Evolutionary conservation across 2,329 filamentous ascomycete species (phyloP), one percentile per base, ranked within the genome.

Genomic region (Penicillium expansum): DNA sequence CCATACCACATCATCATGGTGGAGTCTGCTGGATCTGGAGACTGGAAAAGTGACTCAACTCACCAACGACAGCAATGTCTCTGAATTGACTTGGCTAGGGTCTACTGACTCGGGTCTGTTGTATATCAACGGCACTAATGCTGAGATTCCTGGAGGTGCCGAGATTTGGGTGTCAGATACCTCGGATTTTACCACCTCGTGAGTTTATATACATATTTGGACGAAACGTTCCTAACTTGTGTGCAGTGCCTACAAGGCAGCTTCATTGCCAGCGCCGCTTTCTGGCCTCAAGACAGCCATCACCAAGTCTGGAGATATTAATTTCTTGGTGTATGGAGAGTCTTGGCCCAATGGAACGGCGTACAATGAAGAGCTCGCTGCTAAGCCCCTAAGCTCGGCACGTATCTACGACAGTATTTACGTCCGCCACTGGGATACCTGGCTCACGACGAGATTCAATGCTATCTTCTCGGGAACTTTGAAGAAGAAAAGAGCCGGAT

Each of bases 361-460:
- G 27, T 86, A 86, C 74, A 89, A 89, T 69, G 79, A 84, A 13
- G 79, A 86, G 37, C 79, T 81, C 14, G 85, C 83, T 37, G 76
- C 83, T 60, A 84, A 86, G 67, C 78, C 83, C 2, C 75, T 80
- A 24, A 87, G 87, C 20, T 83, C 84, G 4, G 91, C 85, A 29
- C 86, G 83, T 65, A 82, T 91, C 22, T 94, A 94, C 72, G 85
- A 84, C 20, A 84, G 83, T 47, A 83, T 92, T 27, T 94, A 90
- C 67, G 89, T 90, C 29, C 84, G 91, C 14, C 90, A 95, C 68
- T 95, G 91, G 91, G 90, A 95, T 70, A 74, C 82, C n/a, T 95
- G 88, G 75, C 79, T 86, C 27, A 85, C 83, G 0, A 82, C 86
- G 44, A 86, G 90, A 66, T 85, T 82, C 59, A 88, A 86, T 66